These are phyloP conservation scores for Salvia rosmarinus DNA, from an alignment of 257 asterid genomes.

Conservation along the genomic window DNA sequence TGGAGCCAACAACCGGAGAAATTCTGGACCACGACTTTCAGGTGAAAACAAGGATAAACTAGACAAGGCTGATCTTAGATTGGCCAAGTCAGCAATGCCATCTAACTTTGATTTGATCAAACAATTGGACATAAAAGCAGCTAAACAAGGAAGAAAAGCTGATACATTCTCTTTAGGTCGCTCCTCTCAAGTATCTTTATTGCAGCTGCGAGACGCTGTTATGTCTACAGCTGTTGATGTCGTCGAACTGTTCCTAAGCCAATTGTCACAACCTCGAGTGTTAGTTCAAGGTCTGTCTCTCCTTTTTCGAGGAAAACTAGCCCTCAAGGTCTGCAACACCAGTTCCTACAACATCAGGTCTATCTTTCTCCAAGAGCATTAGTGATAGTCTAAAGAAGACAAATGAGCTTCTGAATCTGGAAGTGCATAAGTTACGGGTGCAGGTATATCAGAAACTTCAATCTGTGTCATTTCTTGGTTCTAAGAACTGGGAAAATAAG, in stretches of 20 bases:
- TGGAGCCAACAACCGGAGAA: constrained; percentile 66
- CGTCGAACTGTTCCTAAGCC: constrained; percentile 73
- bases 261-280: constrained; percentile 58
- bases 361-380: constrained; percentile 77
- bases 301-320: constrained; percentile 90
- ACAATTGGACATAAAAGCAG: constrained; percentile 81
- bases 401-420: constrained; percentile 80
- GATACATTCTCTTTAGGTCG: constrained; percentile 76
- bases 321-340: constrained; percentile 93
- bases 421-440: constrained; percentile 74
- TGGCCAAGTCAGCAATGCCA: constrained; percentile 63
- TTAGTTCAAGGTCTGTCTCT: constrained; percentile 85
- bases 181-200: constrained; percentile 71
- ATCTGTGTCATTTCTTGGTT: constrained; percentile 9
- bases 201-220: constrained; percentile 72
- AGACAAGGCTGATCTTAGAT: constrained; percentile 75
- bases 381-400: constrained; percentile 86
- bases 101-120: constrained; percentile 80
- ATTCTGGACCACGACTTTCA: constrained; percentile 73
- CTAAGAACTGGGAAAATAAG: neutral
- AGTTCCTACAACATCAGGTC: constrained; percentile 85
- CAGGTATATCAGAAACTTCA: constrained; percentile 55
- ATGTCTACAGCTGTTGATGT: constrained; percentile 52
- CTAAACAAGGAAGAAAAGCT: constrained; percentile 81
- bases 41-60: constrained; percentile 84